Percentiles rank a stretch among this genome's conserved stretches.
Evolutionary conservation across 2,329 filamentous ascomycete genomes (phyloP).

Genomic region (Xylaria sp.): DNA sequence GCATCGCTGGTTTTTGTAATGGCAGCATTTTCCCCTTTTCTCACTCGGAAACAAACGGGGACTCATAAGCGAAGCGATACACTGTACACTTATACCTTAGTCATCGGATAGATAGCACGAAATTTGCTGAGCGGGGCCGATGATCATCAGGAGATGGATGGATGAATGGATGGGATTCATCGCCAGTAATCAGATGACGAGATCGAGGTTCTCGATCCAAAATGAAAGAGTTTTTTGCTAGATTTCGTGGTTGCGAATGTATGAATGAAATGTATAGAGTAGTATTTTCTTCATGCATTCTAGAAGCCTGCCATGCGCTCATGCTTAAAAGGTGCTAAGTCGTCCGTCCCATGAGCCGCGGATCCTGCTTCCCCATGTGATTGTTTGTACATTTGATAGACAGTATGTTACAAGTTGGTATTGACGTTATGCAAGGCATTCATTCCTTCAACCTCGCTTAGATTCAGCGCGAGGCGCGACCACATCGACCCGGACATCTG

Average conservation of each 20-base stretch:
- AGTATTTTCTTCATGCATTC: slow-evolving; percentile 12
- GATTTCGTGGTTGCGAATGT: slow-evolving; percentile 15
- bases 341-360: no score
- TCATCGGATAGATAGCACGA: slow-evolving; percentile 38
- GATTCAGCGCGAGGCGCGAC: background rate
- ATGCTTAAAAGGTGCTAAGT: background rate
- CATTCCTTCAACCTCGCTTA: background rate
- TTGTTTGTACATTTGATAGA: slow-evolving; percentile 33
- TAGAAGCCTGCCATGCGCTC: background rate
- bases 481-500: slow-evolving; percentile 13
- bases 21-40: slow-evolving; percentile 20
- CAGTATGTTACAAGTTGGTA: slow-evolving; percentile 33
- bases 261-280: slow-evolving; percentile 23
- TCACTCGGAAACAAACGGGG: background rate
- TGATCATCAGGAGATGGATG: slow-evolving; percentile 28
- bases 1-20: slow-evolving; percentile 28
- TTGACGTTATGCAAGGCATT: background rate
- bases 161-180: slow-evolving; percentile 27
- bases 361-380: background rate
- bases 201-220: slow-evolving; percentile 7
- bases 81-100: slow-evolving; percentile 35
- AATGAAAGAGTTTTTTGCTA: slow-evolving; percentile 10
- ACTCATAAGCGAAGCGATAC: slow-evolving; percentile 27
- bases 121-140: slow-evolving; percentile 20
- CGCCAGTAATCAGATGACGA: slow-evolving; percentile 29